Conservation (phyloP, 2,329 filamentous ascomycete genomes). For the Aspergillus sp. region DNA sequence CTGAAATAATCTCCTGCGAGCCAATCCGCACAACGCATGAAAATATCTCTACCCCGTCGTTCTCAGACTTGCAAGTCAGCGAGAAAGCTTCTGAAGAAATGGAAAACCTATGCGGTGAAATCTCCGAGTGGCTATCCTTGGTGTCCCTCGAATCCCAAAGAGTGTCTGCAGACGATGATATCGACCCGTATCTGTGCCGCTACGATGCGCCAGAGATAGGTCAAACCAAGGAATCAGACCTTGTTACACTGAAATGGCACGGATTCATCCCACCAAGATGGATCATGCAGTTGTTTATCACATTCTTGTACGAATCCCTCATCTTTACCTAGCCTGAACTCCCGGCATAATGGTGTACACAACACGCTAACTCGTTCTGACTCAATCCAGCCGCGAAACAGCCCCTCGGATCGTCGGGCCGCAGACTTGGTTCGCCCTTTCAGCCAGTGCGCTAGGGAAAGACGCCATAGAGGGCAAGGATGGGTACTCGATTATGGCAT, state of each 20-base stretch:
- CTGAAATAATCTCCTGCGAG: slow-evolving; percentile 40
- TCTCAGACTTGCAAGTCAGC: slow-evolving; percentile 33
- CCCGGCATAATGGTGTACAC: neutral
- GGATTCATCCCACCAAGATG: slow-evolving; percentile 47
- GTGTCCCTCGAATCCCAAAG: slow-evolving; percentile 52
- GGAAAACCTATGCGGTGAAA: slow-evolving; percentile 63
- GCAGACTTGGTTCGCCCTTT: slow-evolving; percentile 41
- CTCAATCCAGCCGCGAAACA: slow-evolving; percentile 24
- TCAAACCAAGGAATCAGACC: slow-evolving; percentile 25
- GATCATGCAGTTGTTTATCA: slow-evolving; percentile 43
- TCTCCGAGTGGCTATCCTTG: slow-evolving; percentile 67
- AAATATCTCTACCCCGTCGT: slow-evolving; percentile 36
- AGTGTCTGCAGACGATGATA: slow-evolving; percentile 39
- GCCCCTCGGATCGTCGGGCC: slow-evolving; percentile 13
- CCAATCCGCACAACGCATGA: slow-evolving; percentile 29
- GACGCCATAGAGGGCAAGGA: slow-evolving; percentile 45
- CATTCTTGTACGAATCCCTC: slow-evolving; percentile 38
- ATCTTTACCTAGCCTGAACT: neutral
- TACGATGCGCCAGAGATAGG: slow-evolving; percentile 45
- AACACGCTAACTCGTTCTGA: neutral
- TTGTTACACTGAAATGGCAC: slow-evolving; percentile 49
- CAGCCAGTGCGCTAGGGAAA: slow-evolving; percentile 38
- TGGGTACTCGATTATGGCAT: slow-evolving; percentile 43
- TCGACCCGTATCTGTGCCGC: slow-evolving; percentile 51
- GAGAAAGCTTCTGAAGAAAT: slow-evolving; percentile 49